A percentile compares a stretch with the other conserved stretches of the same genome.
phyloP scores from a whole-genome alignment of 2,329 filamentous ascomycete species.

The Chaetomiaceae sp. region DNA sequence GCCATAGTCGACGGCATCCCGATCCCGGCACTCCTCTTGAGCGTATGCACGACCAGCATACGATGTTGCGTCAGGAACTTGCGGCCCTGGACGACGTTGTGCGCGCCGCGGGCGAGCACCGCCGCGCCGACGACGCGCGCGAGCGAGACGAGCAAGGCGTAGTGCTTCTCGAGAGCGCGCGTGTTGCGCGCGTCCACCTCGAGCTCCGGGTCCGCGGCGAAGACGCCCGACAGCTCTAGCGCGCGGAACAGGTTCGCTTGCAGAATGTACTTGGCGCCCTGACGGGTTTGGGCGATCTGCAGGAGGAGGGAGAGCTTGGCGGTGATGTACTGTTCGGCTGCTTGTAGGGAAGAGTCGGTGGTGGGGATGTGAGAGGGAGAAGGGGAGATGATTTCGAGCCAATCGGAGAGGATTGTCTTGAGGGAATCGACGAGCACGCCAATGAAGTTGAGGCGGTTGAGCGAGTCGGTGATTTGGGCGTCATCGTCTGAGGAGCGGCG shows the following conservation, averaged over 20 bases:
- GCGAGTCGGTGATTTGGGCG: slow-evolving; percentile 69
- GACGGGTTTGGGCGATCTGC: slow-evolving; percentile 74
- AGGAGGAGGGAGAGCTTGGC: slow-evolving; percentile 79
- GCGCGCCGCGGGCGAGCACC: slow-evolving; percentile 73
- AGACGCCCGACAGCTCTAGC: slow-evolving; percentile 77
- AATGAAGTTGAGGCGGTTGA: slow-evolving; percentile 86
- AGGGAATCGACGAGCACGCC: slow-evolving; percentile 86
- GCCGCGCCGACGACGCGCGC: slow-evolving; percentile 78
- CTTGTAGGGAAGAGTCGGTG: slow-evolving; percentile 31
- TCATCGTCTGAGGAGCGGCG: slow-evolving; percentile 58
- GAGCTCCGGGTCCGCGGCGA: slow-evolving; percentile 86
- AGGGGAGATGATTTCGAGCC: slow-evolving; percentile 49
- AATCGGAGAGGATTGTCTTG: slow-evolving; percentile 69
- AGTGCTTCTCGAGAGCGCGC: slow-evolving; percentile 73
- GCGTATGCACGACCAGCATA: slow-evolving; percentile 77
- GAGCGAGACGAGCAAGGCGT: slow-evolving; percentile 74
- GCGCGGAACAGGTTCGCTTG: slow-evolving; percentile 83
- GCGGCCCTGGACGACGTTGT: slow-evolving; percentile 76
- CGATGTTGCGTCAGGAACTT: slow-evolving; percentile 79
- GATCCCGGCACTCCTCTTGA: slow-evolving; percentile 84
- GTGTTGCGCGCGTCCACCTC: slow-evolving; percentile 70
- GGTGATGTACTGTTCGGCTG: slow-evolving; percentile 49
- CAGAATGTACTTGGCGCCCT: slow-evolving; percentile 82
- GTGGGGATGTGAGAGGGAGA: slow-evolving; percentile 9
- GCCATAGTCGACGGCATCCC: slow-evolving; percentile 42